Evolutionary conservation across 1,139 yeast species (phyloP), one percentile per base, ranked within the genome.

Genomic region (Yamadazyma diospyri): DNA sequence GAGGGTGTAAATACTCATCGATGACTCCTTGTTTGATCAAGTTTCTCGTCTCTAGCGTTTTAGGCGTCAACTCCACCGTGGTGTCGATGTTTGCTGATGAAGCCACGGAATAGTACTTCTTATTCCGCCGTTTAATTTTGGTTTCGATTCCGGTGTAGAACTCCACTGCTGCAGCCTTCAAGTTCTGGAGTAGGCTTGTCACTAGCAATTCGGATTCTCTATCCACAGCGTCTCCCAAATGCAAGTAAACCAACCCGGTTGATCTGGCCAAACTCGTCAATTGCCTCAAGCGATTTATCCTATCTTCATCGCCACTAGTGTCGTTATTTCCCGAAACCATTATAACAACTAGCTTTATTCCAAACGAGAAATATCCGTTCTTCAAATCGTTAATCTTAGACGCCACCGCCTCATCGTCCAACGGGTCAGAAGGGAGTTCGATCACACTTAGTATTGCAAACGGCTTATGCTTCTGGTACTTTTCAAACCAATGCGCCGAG

Each of bases 21-120:
- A 68, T 55, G 13, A 66, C 46, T 1, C 60, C 67, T 33, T 55
- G 68, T 38, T 69, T 69, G 22, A 67, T 53, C 29, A 59, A 39
- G 40, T 65, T 68, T 28, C 74, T 47, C 0, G 69, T 57, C 35
- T 65, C 74, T 12, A 68, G 50, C 29, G 63, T 62, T 35, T 52
- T 53, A 1, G 74, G 74, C 0, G 66, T 51, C 16, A 69, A 40
- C 30, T 53, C 57, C 4, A 68, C 46, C 4, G 47, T 45, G 0
- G 72, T 64, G 23, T 58, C 59, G 3, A 57, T 40, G 16, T 39
- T 41, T 8, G 39, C 35, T 3, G 56, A 42, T 3, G 59, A 43
- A 1, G 72, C 70, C 21, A 54, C 49, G 1, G 64, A 43, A 42
- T 69, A 68, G 42, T 63, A 66, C 40, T 69, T 68, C 28, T 55